A percentile compares a stretch with the other conserved stretches of the same genome.
Evolutionary conservation across 148 eudicot genomes (phyloP).

Genomic region (Rhododendron mucronatum): DNA sequence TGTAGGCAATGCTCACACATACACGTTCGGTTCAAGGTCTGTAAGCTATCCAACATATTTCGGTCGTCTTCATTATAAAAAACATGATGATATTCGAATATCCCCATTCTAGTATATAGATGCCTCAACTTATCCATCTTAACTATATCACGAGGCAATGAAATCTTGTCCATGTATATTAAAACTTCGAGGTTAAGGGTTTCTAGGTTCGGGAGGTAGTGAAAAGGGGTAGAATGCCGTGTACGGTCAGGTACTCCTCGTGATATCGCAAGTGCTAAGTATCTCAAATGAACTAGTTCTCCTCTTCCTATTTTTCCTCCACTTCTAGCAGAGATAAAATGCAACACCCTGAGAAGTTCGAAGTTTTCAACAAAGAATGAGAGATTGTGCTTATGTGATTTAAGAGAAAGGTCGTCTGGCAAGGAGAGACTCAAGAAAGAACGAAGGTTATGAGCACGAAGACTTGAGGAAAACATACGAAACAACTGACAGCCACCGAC

Average conservation of each 20-base stretch:
- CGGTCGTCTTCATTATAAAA: not conserved
- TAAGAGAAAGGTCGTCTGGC: too few relatives aligned
- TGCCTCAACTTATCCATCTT: slow-evolving; percentile 3
- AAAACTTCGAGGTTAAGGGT: not conserved
- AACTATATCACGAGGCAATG: too few relatives aligned
- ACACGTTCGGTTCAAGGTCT: not conserved
- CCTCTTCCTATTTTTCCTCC: not conserved
- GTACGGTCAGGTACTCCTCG: fast-evolving
- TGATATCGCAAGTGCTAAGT: not conserved
- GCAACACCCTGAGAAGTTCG: not conserved
- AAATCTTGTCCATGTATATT: not conserved
- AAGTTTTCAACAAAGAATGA: not conserved
- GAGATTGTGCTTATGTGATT: not conserved
- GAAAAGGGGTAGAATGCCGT: not conserved
- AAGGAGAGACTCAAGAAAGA: not conserved
- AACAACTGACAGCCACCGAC: not conserved
- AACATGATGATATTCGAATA: not conserved
- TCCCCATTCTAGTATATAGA: not conserved
- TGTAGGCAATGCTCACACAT: not conserved
- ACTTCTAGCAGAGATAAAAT: not conserved
- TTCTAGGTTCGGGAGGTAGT: not conserved
- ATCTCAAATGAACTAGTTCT: not conserved
- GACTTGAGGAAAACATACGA: not conserved
- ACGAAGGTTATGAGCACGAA: not conserved
- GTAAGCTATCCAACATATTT: not conserved